These are phyloP conservation scores for Grosmannia clavigera DNA, from an alignment of 2,329 filamentous ascomycete species.

Conservation along the genomic window DNA sequence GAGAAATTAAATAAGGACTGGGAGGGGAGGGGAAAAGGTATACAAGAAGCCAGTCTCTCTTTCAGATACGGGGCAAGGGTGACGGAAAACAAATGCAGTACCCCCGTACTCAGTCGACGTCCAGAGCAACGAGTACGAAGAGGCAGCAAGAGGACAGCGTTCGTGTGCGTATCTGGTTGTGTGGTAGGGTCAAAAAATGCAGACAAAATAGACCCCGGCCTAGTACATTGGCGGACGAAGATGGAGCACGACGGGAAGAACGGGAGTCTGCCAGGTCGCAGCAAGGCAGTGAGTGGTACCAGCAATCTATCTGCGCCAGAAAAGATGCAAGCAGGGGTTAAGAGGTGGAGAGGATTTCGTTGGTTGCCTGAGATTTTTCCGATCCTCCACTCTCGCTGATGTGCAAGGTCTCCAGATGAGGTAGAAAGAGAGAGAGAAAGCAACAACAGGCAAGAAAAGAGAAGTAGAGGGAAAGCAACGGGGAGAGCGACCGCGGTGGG, in stretches of 20 bases:
- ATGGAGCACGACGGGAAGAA: slow-evolving; percentile 1
- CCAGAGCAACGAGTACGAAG: not conserved
- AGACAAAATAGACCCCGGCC: not conserved
- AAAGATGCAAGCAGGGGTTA: not conserved
- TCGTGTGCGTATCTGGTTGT: not conserved
- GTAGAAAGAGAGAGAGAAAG: not conserved
- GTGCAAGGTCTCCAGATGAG: not conserved
- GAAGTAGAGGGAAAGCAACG: not conserved
- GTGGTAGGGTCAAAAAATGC: not conserved
- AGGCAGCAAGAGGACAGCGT: not conserved
- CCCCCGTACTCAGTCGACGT: not conserved
- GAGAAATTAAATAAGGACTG: not conserved
- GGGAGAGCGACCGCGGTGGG: not conserved
- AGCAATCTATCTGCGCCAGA: slow-evolving; percentile 6
- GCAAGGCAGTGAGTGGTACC: slow-evolving; percentile 3
- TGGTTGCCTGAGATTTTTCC: not conserved
- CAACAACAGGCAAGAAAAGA: not conserved
- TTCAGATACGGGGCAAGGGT: slow-evolving; percentile 3
- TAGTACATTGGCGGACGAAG: not conserved
- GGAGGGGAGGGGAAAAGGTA: not conserved
- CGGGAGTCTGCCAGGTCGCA: slow-evolving; percentile 3
- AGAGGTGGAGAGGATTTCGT: not conserved
- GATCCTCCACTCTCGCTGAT: not conserved
- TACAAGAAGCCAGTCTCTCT: not conserved
- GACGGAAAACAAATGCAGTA: slow-evolving; percentile 1